These are phyloP conservation scores for Hemileccinum rubropunctum DNA, from an alignment of 768 basidiomycete genomes.

Conservation along the genomic window DNA sequence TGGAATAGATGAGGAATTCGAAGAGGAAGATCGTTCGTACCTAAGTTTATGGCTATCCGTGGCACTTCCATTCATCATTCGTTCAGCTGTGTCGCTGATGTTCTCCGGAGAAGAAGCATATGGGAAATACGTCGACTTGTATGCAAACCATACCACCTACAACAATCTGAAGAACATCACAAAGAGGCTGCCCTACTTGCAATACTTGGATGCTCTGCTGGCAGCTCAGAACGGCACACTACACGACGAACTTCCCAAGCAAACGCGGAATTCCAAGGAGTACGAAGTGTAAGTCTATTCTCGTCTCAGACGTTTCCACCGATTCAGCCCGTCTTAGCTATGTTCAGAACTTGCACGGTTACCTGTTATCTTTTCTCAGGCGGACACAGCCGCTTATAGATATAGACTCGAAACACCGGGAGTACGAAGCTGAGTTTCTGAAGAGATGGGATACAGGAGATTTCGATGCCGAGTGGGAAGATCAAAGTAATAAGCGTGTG, in stretches of 20 bases:
- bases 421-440: conserved; percentile 69
- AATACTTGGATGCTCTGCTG: conserved; percentile 88
- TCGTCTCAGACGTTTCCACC: conserved; percentile 1
- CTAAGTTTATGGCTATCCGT: neutral
- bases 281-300: conserved; percentile 66
- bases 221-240: conserved; percentile 56
- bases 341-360: conserved; percentile 75
- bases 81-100: conserved; percentile 68
- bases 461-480: conserved; percentile 71
- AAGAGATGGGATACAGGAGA: conserved; percentile 77
- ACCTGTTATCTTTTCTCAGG: conserved; percentile 83
- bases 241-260: conserved; percentile 68
- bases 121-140: conserved; percentile 92
- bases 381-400: conserved; percentile 84
- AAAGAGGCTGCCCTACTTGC: conserved; percentile 85
- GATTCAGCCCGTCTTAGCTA: conserved; percentile 51
- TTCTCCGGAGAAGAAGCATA: conserved; percentile 97
- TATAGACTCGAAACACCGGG: conserved; percentile 61
- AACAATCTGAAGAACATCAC: conserved; percentile 85
- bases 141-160: conserved; percentile 83
- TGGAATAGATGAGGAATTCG: conserved; percentile 61
- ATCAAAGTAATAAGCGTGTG: conserved; percentile 37
- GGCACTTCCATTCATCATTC: conserved; percentile 9
- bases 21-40: conserved; percentile 84
- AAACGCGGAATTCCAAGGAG: conserved; percentile 66